phyloP scores from a whole-genome alignment of 2,329 filamentous ascomycete species.

The Eurotiales sp. region DNA sequence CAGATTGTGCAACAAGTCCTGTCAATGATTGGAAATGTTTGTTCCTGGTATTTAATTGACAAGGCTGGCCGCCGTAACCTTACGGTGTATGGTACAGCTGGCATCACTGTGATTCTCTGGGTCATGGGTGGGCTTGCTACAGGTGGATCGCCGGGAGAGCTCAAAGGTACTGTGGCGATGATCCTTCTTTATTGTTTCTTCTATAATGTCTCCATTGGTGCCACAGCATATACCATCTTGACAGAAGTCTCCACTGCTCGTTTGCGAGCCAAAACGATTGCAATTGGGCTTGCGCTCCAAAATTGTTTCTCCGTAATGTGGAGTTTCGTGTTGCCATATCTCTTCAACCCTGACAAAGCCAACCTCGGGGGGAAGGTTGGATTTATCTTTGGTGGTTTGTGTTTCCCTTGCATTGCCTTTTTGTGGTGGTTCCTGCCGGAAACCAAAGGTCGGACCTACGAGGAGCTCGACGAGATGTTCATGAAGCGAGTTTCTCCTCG shows the following conservation, averaged over 20 bases:
- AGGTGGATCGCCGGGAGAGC: no score
- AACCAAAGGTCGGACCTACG: background rate
- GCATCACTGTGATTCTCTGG: slow-evolving; percentile 40
- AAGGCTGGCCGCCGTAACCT: slow-evolving; percentile 34
- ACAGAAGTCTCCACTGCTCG: slow-evolving; percentile 38
- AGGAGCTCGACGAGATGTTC: slow-evolving; percentile 7
- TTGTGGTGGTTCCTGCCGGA: slow-evolving; percentile 27
- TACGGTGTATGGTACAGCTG: slow-evolving; percentile 32
- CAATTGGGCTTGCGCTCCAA: slow-evolving; percentile 35
- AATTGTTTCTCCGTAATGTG: slow-evolving; percentile 31
- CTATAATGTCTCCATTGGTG: slow-evolving; percentile 41
- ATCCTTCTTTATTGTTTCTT: slow-evolving; percentile 37
- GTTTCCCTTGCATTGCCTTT: slow-evolving; percentile 29
- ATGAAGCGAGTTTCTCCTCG: no score
- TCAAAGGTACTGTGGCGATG: no score
- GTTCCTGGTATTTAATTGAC: slow-evolving; percentile 39
- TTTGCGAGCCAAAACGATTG: slow-evolving; percentile 40
- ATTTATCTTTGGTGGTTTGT: slow-evolving; percentile 39
- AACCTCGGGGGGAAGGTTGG: slow-evolving; percentile 41
- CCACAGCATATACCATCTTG: slow-evolving; percentile 37
- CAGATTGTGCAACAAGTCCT: no score
- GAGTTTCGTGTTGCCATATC: slow-evolving; percentile 36
- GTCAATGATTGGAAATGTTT: no score
- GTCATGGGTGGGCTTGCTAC: slow-evolving; percentile 36
- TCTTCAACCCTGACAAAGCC: slow-evolving; percentile 36